Percentiles rank a stretch among this genome's conserved stretches.
phyloP scores from a whole-genome alignment of 371 early-diverging fungal genomes.

The Mortierella sp. region DNA sequence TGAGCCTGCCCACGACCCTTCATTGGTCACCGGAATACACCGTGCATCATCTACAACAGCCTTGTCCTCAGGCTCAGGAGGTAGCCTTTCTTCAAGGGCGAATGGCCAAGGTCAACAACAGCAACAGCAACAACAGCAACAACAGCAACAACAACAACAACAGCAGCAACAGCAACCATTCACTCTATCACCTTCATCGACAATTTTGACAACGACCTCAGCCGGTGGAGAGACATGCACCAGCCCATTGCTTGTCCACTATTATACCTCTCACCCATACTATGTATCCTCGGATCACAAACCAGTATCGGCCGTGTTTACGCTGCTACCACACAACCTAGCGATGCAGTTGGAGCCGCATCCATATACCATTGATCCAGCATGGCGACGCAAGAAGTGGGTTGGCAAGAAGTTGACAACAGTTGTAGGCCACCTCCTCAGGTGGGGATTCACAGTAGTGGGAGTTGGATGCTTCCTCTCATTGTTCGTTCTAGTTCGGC shows the following conservation, averaged over 20 bases:
- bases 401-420: constrained; percentile 52
- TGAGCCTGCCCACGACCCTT: constrained; percentile 10
- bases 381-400: constrained; percentile 45
- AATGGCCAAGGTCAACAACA: neutral
- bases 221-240: constrained; percentile 7
- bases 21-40: neutral
- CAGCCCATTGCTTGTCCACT: constrained; percentile 46
- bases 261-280: constrained; percentile 50
- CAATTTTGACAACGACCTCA: constrained; percentile 8
- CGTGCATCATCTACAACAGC: constrained; percentile 17
- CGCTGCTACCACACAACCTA: constrained; percentile 35
- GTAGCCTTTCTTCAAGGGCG: constrained; percentile 28
- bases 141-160: no score
- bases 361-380: constrained; percentile 45
- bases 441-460: constrained; percentile 44
- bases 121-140: no score
- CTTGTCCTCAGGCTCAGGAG: constrained; percentile 8
- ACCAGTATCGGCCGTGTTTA: constrained; percentile 55
- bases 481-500: constrained; percentile 26
- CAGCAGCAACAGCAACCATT: constrained; percentile 11
- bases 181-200: constrained; percentile 19
- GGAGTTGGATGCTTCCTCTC: constrained; percentile 17
- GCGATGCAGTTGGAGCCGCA: constrained; percentile 26
- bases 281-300: constrained; percentile 55
- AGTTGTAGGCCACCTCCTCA: constrained; percentile 30